Conservation (phyloP, 768 basidiomycete species). For the Inosperma sp. region DNA sequence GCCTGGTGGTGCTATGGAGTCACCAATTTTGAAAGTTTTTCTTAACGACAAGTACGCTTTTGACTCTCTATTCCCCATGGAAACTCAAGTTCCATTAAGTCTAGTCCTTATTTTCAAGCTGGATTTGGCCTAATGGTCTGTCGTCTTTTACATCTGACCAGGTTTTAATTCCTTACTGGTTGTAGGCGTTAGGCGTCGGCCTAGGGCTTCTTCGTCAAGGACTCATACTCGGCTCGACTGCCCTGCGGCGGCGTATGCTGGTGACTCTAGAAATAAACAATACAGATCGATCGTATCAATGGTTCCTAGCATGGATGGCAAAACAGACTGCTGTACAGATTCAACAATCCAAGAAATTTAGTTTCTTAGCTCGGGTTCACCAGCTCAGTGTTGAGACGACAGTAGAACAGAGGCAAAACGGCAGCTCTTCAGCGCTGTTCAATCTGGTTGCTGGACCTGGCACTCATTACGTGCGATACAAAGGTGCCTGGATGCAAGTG, state of each 20-base stretch:
- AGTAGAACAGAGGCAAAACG: constrained; percentile 85
- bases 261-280: constrained; percentile 95
- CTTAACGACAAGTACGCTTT: constrained; percentile 61
- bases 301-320: constrained; percentile 97
- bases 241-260: constrained; percentile 84
- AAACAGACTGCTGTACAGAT: constrained; percentile 42
- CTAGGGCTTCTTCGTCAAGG: constrained; percentile 72
- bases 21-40: constrained; percentile 37
- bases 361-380: constrained; percentile 70
- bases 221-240: constrained; percentile 59
- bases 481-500: constrained; percentile 95
- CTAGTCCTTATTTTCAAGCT: constrained; percentile 94
- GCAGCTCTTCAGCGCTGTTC: constrained; percentile 85
- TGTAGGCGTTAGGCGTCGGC: constrained; percentile 86
- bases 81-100: constrained; percentile 34
- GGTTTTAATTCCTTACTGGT: constrained; percentile 9
- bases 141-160: background rate
- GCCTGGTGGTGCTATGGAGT: constrained; percentile 13
- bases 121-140: constrained; percentile 95
- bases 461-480: constrained; percentile 86
- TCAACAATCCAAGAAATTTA: constrained; percentile 20
- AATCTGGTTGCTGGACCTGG: constrained; percentile 95
- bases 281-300: constrained; percentile 91
- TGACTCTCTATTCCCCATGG: constrained; percentile 8
- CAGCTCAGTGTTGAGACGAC: constrained; percentile 93